phyloP scores from a whole-genome alignment of 192 early-diverging fungal species.

The Backusella circina region DNA sequence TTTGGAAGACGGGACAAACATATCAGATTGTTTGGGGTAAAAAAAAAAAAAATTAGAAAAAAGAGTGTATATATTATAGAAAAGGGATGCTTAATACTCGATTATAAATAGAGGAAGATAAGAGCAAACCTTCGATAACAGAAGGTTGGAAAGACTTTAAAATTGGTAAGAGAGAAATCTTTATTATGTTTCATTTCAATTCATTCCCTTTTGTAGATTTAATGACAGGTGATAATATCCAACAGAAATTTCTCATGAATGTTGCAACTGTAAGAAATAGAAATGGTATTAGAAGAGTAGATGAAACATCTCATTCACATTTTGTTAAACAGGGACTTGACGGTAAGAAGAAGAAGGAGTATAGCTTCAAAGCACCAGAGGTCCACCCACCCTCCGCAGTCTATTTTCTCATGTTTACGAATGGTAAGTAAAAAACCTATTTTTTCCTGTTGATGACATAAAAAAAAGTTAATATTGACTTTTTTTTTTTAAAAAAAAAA shows the following conservation, averaged over 20 bases:
- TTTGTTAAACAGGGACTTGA: constrained; percentile 18
- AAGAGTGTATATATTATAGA: neutral
- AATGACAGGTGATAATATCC: constrained; percentile 37
- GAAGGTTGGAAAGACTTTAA: constrained; percentile 24
- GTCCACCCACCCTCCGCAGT: constrained; percentile 30
- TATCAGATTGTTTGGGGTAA: constrained; percentile 31
- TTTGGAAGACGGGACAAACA: constrained; percentile 24
- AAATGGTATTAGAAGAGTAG: neutral
- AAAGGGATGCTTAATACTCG: neutral
- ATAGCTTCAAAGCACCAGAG: constrained; percentile 22
- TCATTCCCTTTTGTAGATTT: constrained; percentile 20
- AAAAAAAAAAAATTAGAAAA: neutral
- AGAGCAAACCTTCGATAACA: neutral
- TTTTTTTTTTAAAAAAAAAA: neutral
- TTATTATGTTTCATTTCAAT: neutral
- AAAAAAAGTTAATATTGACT: neutral
- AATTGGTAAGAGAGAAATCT: constrained; percentile 18
- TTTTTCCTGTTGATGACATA: neutral
- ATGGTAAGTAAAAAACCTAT: constrained; percentile 11
- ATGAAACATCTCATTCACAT: neutral
- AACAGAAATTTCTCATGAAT: constrained; percentile 21
- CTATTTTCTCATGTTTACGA: constrained; percentile 42
- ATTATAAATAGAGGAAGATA: constrained; percentile 17
- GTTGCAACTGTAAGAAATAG: constrained; percentile 27
- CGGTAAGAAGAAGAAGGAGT: neutral